Evolutionary conservation across 2,329 filamentous ascomycete genomes (phyloP), one percentile per base, ranked within the genome.

Genomic region (Westerdykella aurantiaca): DNA sequence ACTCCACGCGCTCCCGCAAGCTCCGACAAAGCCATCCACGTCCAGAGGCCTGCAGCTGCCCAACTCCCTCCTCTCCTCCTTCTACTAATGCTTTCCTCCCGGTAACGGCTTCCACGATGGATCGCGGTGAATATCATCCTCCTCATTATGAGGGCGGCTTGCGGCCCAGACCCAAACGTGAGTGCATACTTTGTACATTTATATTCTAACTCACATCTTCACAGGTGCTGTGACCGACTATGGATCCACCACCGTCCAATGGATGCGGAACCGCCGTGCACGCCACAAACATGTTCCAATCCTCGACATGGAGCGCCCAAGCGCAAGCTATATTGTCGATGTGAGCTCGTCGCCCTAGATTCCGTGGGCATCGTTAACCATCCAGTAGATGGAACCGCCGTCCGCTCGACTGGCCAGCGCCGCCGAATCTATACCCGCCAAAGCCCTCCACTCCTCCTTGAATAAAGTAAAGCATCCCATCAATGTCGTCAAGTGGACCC

Each of bases 381-480:
- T 39, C 14, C 47, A 35, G 21, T 57, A 93, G 87, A 91, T 97
- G 81, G 76, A 94, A 18, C 90, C 91, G 2, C 91, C 93, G 1
- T 75, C 84, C 35, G 89, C 87, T 31, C 79, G 87, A 62, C 73
- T 82, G 41, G 78, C 82, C 51, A 83, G 79, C 50, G 82, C 90
- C 16, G 88, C 84, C 46, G 89, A 96, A 65, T 86, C 88, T 1
- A 86, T 98, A 37, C 91, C 93, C 11, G 86, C 88, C n/a, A 91
- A 93, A 58, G 90, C 96, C 64, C 78, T 98, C 34, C 93, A 98
- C 65, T 94, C 93, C n/a, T 97, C 93, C 0, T 79, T 97, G 6
- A 97, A 97, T 72, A 98, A 98, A 64, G 90, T 95, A 60, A 95
- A 95, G 63, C 93, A 97, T 57, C 93, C 93, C 1, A 87, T 98